phyloP scores from a whole-genome alignment of 805 yeast genomes.

The Yamadazyma scolyti region DNA sequence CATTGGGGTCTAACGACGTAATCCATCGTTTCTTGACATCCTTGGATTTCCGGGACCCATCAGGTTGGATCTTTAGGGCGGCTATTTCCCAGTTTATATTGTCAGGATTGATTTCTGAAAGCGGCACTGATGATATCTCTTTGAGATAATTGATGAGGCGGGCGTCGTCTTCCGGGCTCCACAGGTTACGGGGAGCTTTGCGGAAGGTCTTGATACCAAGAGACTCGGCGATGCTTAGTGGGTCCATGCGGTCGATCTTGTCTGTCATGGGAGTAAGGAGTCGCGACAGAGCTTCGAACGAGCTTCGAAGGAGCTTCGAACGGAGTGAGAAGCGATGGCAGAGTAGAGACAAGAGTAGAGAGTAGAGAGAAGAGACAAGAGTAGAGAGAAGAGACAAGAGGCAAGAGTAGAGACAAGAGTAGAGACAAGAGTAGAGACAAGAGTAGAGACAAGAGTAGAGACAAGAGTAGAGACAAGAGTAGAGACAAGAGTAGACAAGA shows the following conservation, averaged over 20 bases:
- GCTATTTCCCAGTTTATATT: slow-evolving; percentile 61
- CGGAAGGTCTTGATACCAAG: slow-evolving; percentile 73
- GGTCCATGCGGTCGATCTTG: slow-evolving; percentile 35
- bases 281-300: too few species aligned
- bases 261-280: too few species aligned
- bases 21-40: slow-evolving; percentile 89
- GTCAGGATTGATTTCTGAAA: slow-evolving; percentile 28
- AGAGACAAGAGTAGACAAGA: too few species aligned
- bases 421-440: too few species aligned
- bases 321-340: too few species aligned
- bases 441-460: too few species aligned
- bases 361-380: too few species aligned
- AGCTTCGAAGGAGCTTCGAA: too few species aligned
- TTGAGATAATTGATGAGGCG: slow-evolving; percentile 42
- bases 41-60: slow-evolving; percentile 59
- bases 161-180: slow-evolving; percentile 75
- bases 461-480: too few species aligned
- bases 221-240: slow-evolving; percentile 61
- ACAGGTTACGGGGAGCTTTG: slow-evolving; percentile 57
- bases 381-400: too few species aligned
- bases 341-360: too few species aligned
- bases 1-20: slow-evolving; percentile 76
- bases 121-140: slow-evolving; percentile 23
- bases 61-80: slow-evolving; percentile 35
- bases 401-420: too few species aligned